A percentile compares a stretch with the other conserved stretches of the same genome.
These are phyloP conservation scores for Craterostigma plantagineum DNA, from an alignment of 257 asterid species.

Conservation along the genomic window DNA sequence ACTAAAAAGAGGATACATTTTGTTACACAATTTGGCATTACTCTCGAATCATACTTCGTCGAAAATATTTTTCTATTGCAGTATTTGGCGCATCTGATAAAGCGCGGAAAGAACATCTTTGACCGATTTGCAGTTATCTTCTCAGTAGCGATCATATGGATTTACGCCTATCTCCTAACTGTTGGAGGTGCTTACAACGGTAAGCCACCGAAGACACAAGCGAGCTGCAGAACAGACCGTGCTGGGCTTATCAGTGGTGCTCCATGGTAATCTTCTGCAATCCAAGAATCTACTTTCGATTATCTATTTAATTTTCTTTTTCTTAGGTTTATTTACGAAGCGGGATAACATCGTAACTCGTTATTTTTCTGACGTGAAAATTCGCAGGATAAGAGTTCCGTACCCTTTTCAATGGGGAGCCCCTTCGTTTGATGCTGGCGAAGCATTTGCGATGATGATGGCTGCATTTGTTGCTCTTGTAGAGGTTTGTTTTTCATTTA, in stretches of 20 bases:
- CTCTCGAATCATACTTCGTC: constrained; percentile 3
- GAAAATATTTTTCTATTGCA: constrained; percentile 16
- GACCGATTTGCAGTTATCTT: constrained; percentile 76
- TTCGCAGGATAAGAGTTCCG: constrained; percentile 65
- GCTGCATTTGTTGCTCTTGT: constrained; percentile 84
- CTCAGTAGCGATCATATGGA: constrained; percentile 73
- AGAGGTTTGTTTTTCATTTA: constrained; percentile 24
- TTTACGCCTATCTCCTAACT: constrained; percentile 72
- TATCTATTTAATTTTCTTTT: neutral
- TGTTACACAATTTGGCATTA: neutral
- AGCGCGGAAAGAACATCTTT: constrained; percentile 49
- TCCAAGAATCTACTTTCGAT: neutral
- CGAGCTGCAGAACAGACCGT: constrained; percentile 86
- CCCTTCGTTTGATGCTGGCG: constrained; percentile 94
- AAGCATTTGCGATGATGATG: constrained; percentile 92
- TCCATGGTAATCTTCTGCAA: constrained; percentile 39
- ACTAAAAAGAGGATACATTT: neutral
- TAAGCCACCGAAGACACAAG: constrained; percentile 62
- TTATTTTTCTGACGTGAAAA: neutral
- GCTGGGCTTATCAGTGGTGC: constrained; percentile 78
- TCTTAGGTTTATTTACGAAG: neutral
- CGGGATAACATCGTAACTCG: neutral
- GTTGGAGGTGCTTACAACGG: constrained; percentile 88
- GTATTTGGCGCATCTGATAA: constrained; percentile 47
- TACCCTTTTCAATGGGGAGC: constrained; percentile 93